Evolutionary conservation across 306 rosid genomes (phyloP).

Genomic region (Cucurbita ficifolia): DNA sequence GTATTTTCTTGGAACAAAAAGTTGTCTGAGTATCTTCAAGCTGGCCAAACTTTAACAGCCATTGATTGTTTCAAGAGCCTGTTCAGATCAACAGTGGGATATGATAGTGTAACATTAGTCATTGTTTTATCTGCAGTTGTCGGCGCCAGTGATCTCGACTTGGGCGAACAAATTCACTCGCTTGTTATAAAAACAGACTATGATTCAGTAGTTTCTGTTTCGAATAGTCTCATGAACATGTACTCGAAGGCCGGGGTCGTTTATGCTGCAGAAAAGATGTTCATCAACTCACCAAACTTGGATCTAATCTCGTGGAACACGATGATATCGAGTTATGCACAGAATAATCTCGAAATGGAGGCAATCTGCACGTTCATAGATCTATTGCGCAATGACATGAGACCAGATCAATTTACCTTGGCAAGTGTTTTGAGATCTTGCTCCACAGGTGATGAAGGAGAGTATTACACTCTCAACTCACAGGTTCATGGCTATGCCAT

Average conservation of each 20-base stretch:
- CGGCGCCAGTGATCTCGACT: constrained; percentile 14
- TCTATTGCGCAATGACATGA: constrained; percentile 29
- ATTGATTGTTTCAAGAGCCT: constrained; percentile 33
- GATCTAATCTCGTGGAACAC: constrained; percentile 85
- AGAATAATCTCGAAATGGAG: constrained; percentile 35
- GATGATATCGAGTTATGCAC: constrained; percentile 45
- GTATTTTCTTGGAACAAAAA: constrained; percentile 49
- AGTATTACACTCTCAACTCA: constrained; percentile 20
- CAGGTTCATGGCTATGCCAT: constrained; percentile 55
- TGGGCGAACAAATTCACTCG: constrained; percentile 57
- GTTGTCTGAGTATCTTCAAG: constrained; percentile 29
- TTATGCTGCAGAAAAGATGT: constrained; percentile 25
- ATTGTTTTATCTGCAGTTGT: constrained; percentile 40
- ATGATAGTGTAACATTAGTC: constrained; percentile 37
- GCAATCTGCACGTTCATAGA: constrained; percentile 30
- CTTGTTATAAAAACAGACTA: constrained; percentile 29
- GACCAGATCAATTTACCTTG: constrained; percentile 57
- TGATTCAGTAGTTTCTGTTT: constrained; percentile 33
- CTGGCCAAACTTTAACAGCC: constrained; percentile 41
- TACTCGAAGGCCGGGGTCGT: constrained; percentile 42
- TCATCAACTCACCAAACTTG: constrained; percentile 32
- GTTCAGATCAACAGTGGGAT: constrained; percentile 26
- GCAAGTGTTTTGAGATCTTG: constrained; percentile 61
- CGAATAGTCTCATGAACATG: constrained; percentile 60
- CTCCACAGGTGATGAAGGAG: constrained; percentile 38